A percentile compares a stretch with the other conserved stretches of the same genome.
phyloP scores from a whole-genome alignment of 495 filamentous ascomycete genomes.

The Penicillium paxilli region DNA sequence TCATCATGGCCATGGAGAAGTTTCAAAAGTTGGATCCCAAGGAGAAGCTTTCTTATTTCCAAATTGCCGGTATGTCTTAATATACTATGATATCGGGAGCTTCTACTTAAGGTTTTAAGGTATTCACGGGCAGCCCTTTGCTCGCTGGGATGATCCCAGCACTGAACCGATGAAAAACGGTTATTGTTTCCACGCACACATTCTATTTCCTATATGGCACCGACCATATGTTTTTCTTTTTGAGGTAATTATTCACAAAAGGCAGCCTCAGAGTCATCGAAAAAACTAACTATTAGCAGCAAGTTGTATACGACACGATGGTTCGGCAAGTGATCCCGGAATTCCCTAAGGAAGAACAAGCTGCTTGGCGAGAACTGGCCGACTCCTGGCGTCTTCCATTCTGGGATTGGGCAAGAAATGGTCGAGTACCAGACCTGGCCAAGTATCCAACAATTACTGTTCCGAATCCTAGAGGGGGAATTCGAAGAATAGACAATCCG shows the following conservation, averaged over 20 bases:
- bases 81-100: background rate
- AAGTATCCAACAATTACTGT: slow-evolving; percentile 33
- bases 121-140: slow-evolving; percentile 46
- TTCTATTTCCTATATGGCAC: slow-evolving; percentile 49
- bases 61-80: slow-evolving; percentile 24
- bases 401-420: slow-evolving; percentile 56
- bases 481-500: slow-evolving; percentile 27
- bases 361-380: slow-evolving; percentile 41
- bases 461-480: slow-evolving; percentile 14
- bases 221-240: slow-evolving; percentile 47
- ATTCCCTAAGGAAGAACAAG: slow-evolving; percentile 19
- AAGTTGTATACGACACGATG: slow-evolving; percentile 28
- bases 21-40: slow-evolving; percentile 23
- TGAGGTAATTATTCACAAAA: slow-evolving; percentile 27
- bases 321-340: slow-evolving; percentile 23
- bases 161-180: slow-evolving; percentile 23
- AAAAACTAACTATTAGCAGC: slow-evolving; percentile 6
- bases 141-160: slow-evolving; percentile 36
- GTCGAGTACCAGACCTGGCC: slow-evolving; percentile 32
- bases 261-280: background rate
- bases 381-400: slow-evolving; percentile 51
- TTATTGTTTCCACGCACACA: slow-evolving; percentile 29
- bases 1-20: slow-evolving; percentile 26
- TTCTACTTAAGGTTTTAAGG: background rate
- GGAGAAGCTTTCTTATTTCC: slow-evolving; percentile 26